These are phyloP conservation scores for Wickerhamiella australiensis DNA, from an alignment of 805 yeast genomes.

Conservation along the genomic window DNA sequence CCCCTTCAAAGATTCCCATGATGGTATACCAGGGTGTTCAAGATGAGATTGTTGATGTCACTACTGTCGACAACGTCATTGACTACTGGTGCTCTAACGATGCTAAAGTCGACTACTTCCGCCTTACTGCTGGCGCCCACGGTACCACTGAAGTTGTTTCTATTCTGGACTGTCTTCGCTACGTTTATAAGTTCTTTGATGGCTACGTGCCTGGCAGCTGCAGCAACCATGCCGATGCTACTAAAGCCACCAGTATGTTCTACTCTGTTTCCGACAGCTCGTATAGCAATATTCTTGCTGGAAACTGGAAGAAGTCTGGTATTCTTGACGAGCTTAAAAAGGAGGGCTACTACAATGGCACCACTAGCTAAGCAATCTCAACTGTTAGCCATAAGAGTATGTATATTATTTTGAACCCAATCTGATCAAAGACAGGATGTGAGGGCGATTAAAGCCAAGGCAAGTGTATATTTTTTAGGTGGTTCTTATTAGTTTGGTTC, in stretches of 20 bases:
- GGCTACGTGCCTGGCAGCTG: constrained; percentile 8
- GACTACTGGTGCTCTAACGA: constrained; percentile 8
- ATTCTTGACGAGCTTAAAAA: not conserved
- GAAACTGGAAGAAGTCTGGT: constrained; percentile 11
- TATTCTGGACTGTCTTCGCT: constrained; percentile 4
- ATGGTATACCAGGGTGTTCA: constrained; percentile 20
- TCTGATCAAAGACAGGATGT: too few relatives aligned
- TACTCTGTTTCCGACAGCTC: not conserved
- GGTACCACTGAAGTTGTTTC: constrained; percentile 1
- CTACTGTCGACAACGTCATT: constrained; percentile 15
- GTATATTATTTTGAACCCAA: too few relatives aligned
- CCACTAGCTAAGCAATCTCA: too few relatives aligned
- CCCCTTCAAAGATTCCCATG: constrained; percentile 15
- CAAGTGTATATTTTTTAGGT: too few relatives aligned
- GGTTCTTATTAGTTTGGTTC: too few relatives aligned
- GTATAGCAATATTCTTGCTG: constrained; percentile 10
- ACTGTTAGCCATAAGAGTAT: too few relatives aligned
- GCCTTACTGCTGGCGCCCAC: constrained; percentile 9
- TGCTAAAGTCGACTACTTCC: constrained; percentile 9
- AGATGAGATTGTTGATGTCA: constrained; percentile 20
- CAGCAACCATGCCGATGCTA: constrained; percentile 4
- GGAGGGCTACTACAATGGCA: constrained; percentile 1
- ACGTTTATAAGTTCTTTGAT: constrained; percentile 1
- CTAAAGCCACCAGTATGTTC: constrained; percentile 4
- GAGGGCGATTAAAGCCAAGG: too few relatives aligned